Evolutionary conservation across 805 yeast genomes (phyloP).

Genomic region (Metschnikowia orientalis): DNA sequence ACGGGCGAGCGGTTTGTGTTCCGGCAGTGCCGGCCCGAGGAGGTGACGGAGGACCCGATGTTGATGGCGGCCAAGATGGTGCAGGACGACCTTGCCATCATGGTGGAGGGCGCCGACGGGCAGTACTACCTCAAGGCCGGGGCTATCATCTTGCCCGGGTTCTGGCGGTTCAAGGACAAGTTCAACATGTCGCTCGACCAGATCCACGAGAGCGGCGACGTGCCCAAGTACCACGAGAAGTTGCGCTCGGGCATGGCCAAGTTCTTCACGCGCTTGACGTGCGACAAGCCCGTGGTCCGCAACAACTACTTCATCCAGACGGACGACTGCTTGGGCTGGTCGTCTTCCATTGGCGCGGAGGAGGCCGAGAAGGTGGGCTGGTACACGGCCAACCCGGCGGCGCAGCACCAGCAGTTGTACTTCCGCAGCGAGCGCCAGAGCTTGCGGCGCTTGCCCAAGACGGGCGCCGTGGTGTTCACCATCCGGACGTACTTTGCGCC

Average conservation of each 20-base stretch:
- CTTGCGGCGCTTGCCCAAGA: slow-evolving; percentile 53
- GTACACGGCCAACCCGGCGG: slow-evolving; percentile 56
- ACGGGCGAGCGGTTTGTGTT: slow-evolving; percentile 50
- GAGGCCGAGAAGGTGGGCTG: slow-evolving; percentile 49
- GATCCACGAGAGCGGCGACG: slow-evolving; percentile 65
- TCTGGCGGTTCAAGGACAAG: slow-evolving; percentile 66
- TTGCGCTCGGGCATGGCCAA: slow-evolving; percentile 62
- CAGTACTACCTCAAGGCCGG: slow-evolving; percentile 57
- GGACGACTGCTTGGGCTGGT: slow-evolving; percentile 62
- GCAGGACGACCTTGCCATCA: slow-evolving; percentile 66
- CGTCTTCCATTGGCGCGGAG: slow-evolving; percentile 59
- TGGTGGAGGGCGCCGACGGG: slow-evolving; percentile 58
- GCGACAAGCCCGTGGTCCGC: slow-evolving; percentile 62
- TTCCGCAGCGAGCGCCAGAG: slow-evolving; percentile 65
- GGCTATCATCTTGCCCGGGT: slow-evolving; percentile 61
- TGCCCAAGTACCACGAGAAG: slow-evolving; percentile 58
- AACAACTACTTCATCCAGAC: slow-evolving; percentile 65
- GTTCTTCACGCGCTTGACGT: slow-evolving; percentile 52
- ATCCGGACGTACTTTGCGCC: slow-evolving; percentile 62
- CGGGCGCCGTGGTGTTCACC: slow-evolving; percentile 58
- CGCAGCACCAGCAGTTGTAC: slow-evolving; percentile 42
- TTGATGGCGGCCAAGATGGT: slow-evolving; percentile 51
- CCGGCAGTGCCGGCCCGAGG: slow-evolving; percentile 11
- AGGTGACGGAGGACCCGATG: slow-evolving; percentile 48
- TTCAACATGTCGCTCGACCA: slow-evolving; percentile 48